A percentile compares a stretch with the other conserved stretches of the same genome.
These are phyloP conservation scores for Penicillium longicatenatum DNA, from an alignment of 495 filamentous ascomycete species.

Conservation along the genomic window DNA sequence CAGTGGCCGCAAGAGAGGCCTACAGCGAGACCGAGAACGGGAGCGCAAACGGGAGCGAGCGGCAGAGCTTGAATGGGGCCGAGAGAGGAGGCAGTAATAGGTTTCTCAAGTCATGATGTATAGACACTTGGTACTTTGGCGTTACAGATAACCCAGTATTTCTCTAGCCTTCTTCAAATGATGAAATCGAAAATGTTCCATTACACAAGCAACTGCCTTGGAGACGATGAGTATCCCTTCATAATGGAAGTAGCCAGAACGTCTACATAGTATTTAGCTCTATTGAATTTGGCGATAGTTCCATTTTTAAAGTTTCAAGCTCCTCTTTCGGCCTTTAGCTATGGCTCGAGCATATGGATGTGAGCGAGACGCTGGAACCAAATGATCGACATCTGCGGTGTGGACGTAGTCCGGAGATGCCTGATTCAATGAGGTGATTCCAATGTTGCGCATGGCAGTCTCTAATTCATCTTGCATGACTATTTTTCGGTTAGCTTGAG, in stretches of 20 bases:
- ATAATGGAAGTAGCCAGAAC: not conserved
- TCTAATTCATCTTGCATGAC: conserved; percentile 78
- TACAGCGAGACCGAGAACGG: conserved; percentile 43
- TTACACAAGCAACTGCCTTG: not conserved
- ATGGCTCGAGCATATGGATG: conserved; percentile 62
- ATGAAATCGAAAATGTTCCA: not conserved
- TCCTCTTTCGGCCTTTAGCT: conserved; percentile 22
- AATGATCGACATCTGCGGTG: conserved; percentile 69
- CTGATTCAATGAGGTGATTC: conserved; percentile 70
- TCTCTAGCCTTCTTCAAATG: not conserved
- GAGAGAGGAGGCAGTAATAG: conserved; percentile 13
- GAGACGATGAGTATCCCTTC: not conserved
- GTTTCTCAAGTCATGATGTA: not conserved
- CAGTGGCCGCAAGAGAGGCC: conserved; percentile 26
- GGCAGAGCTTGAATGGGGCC: conserved; percentile 44
- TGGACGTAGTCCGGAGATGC: conserved; percentile 69
- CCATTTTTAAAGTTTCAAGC: conserved; percentile 1
- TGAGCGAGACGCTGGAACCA: conserved; percentile 57
- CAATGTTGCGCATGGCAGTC: conserved; percentile 77
- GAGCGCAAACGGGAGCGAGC: conserved; percentile 40
- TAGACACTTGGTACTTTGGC: not conserved
- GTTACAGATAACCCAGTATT: not conserved
- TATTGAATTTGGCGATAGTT: not conserved
- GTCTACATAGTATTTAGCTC: not conserved
- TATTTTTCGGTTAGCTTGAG: conserved; percentile 20